Evolutionary conservation across 2,329 filamentous ascomycete species (phyloP), one percentile per base, ranked within the genome.

Genomic region (Helotiales sp.): DNA sequence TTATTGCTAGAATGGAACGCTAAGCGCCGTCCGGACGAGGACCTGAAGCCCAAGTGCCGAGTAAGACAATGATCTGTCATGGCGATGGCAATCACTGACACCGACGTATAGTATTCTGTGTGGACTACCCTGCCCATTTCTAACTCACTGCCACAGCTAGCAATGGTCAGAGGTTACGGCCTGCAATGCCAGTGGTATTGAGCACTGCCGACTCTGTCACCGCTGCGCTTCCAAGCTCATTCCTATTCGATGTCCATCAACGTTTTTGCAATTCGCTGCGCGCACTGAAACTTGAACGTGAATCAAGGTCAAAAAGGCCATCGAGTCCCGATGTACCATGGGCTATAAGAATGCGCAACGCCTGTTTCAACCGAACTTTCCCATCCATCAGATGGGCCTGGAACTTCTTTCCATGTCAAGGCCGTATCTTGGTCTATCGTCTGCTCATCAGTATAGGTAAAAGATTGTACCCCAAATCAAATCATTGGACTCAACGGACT

Each of bases 191-290:
- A 15, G 12, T 48, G 12, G 25, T 30, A 9, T 13, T 48, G 29
- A 25, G 9, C 13, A 48, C 44, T 12, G 5, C 6, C 7, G 44
- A 31, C 29, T 5, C 24, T 9, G 44, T 6, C 2, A 30, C 44
- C 2, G 12, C 47, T 13, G 36, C 40, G 27, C 51, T 58, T 24
- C 50, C 55, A 19, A 40, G 50, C 13, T 15, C 50, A n/a, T 50
- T 54, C 27, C 33, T 58, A 5, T 49, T 58, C 25, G 24, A 8
- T 33, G 27, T 54, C 34, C 42, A 54, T 53, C 5, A 13, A 30
- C 50, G 55, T 30, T 50, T 58, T 38, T 49, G 40, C 38, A 58
- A 54, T 17, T 54, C 55, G 17, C 33, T 58, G 13, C 30, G 31
- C 25, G 1, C 19, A n/a, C 36, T 48, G n/a, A 10, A 17, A 54